These are phyloP conservation scores for Cryptosporidium ubiquitum DNA, from an alignment of 169 alveolate species.

Conservation along the genomic window DNA sequence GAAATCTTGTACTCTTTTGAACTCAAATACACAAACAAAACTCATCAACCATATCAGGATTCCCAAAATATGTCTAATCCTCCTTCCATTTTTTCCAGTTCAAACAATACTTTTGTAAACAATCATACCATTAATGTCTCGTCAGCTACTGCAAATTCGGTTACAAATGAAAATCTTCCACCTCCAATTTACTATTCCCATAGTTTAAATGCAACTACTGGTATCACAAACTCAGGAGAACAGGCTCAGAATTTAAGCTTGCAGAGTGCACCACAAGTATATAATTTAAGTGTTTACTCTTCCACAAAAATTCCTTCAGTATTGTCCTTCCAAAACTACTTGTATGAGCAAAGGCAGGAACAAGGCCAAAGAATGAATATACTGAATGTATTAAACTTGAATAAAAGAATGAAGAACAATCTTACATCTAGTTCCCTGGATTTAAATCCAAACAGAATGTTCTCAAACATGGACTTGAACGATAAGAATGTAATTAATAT, in stretches of 20 bases:
- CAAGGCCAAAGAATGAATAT: background rate
- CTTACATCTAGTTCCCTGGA: background rate
- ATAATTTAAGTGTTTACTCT: background rate
- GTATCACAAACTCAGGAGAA: background rate
- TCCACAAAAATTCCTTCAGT: slow-evolving; percentile 23
- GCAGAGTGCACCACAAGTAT: background rate
- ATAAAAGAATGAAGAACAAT: background rate
- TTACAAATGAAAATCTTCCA: background rate
- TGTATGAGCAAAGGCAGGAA: slow-evolving; percentile 1
- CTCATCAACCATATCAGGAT: background rate
- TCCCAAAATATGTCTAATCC: background rate
- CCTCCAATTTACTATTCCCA: slow-evolving; percentile 40
- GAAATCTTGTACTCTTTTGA: slow-evolving; percentile 34
- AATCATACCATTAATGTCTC: background rate
- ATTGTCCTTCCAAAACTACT: slow-evolving; percentile 16
- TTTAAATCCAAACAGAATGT: background rate
- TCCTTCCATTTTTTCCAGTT: slow-evolving; percentile 3
- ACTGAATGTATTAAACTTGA: background rate
- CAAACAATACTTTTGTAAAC: background rate
- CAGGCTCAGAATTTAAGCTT: background rate
- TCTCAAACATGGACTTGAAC: background rate
- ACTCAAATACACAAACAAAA: background rate
- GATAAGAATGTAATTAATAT: slow-evolving; percentile 30
- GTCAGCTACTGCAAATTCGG: background rate
- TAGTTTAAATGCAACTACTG: background rate